Evolutionary conservation across 495 filamentous ascomycete species (phyloP).

Genomic region (Astrothelium macrocarpum): DNA sequence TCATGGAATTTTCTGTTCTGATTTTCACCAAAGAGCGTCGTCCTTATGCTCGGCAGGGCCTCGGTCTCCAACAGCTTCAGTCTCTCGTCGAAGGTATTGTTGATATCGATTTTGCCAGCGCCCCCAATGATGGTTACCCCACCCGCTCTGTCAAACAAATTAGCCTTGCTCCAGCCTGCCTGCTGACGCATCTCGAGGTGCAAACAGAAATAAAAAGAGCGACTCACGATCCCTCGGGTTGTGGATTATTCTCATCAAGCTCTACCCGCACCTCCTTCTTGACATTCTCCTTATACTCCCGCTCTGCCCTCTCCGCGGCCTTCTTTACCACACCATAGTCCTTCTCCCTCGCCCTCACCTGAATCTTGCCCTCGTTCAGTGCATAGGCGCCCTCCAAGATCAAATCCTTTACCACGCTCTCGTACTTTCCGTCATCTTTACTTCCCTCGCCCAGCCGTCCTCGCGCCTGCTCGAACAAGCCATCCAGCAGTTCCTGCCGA

Average conservation of each 20-base stretch:
- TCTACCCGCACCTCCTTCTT: slow-evolving; percentile 49
- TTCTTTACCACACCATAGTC: slow-evolving; percentile 64
- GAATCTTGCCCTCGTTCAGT: slow-evolving; percentile 66
- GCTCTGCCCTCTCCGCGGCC: slow-evolving; percentile 62
- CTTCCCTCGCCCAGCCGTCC: slow-evolving; percentile 49
- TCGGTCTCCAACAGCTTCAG: slow-evolving; percentile 73
- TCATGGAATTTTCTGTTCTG: slow-evolving; percentile 88
- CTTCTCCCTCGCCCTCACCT: slow-evolving; percentile 64
- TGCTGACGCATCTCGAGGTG: slow-evolving; percentile 7
- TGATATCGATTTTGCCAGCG: slow-evolving; percentile 91
- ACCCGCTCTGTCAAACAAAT: slow-evolving; percentile 55
- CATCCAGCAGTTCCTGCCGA: slow-evolving; percentile 81
- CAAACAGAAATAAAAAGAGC: slow-evolving; percentile 7
- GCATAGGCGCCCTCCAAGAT: slow-evolving; percentile 86
- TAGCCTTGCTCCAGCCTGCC: not conserved
- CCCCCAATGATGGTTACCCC: slow-evolving; percentile 72
- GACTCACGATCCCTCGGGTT: slow-evolving; percentile 79
- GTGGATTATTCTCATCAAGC: slow-evolving; percentile 68
- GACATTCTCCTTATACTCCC: slow-evolving; percentile 69
- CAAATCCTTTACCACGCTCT: slow-evolving; percentile 62
- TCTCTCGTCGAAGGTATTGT: slow-evolving; percentile 94
- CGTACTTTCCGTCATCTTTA: slow-evolving; percentile 55
- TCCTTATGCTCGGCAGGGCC: slow-evolving; percentile 74
- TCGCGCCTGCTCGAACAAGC: slow-evolving; percentile 74
- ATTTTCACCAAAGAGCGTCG: slow-evolving; percentile 84